These are phyloP conservation scores for Didymella pinodella DNA, from an alignment of 2,329 filamentous ascomycete species.

Conservation along the genomic window DNA sequence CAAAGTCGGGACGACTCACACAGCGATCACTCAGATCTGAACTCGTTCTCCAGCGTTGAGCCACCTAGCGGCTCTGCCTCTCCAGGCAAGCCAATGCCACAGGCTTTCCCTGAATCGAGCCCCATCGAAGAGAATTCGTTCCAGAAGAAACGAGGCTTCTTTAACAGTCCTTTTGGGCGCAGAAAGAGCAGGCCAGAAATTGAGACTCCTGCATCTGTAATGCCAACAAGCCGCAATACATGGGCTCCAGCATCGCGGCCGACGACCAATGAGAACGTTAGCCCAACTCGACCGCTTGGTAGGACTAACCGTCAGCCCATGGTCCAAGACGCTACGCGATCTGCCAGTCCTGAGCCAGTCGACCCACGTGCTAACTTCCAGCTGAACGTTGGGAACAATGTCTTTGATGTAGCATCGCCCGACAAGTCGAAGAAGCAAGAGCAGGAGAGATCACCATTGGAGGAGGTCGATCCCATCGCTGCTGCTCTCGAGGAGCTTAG, in stretches of 20 bases:
- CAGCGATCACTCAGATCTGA: slow-evolving; percentile 89
- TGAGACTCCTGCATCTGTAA: slow-evolving; percentile 59
- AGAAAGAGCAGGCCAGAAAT: slow-evolving; percentile 87
- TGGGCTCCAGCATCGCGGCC: slow-evolving; percentile 58
- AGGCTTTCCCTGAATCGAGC: slow-evolving; percentile 31
- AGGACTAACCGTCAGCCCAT: slow-evolving; percentile 39
- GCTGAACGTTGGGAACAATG: slow-evolving; percentile 92
- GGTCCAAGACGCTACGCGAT: slow-evolving; percentile 42
- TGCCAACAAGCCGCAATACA: slow-evolving; percentile 58
- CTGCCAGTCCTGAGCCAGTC: slow-evolving; percentile 74
- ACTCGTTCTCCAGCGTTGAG: slow-evolving; percentile 87
- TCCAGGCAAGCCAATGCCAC: slow-evolving; percentile 67
- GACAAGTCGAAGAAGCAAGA: slow-evolving; percentile 65
- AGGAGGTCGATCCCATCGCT: slow-evolving; percentile 86
- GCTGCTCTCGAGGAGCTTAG: slow-evolving; percentile 92
- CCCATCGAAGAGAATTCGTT: slow-evolving; percentile 58
- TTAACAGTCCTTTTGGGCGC: slow-evolving; percentile 87
- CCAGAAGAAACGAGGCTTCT: slow-evolving; percentile 81
- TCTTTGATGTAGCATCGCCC: slow-evolving; percentile 88
- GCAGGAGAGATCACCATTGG: slow-evolving; percentile 55
- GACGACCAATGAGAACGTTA: slow-evolving; percentile 51
- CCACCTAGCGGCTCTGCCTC: slow-evolving; percentile 76
- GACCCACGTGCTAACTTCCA: slow-evolving; percentile 93
- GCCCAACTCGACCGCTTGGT: slow-evolving; percentile 53
- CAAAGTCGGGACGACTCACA: slow-evolving; percentile 88